Base-by-base conservation (phyloP, 2,329 filamentous ascomycete genomes). In the Penicillium glabrum region DNA sequence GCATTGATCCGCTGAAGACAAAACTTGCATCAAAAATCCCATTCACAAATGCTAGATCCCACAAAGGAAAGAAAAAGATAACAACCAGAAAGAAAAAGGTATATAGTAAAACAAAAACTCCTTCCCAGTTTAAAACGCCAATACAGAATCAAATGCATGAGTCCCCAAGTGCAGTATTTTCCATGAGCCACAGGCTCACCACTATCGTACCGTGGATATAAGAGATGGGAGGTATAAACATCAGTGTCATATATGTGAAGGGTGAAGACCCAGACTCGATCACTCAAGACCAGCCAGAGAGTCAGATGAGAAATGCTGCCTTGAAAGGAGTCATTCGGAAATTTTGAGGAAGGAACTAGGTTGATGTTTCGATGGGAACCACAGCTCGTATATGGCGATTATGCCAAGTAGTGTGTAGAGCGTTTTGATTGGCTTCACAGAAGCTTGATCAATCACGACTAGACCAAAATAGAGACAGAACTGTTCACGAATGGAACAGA, bases 401-500 rank as follows among this genome's bases (percentile, higher is more conserved):
- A 39, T 47, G 5, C n/a, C 21, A 35, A 33, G n/a, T 33, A 24
- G 21, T 5, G 23, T 23, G 19, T 37, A 14, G 19, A 23, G n/a
- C 19, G 19, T 41, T 11, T 14, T 48, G 46, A 48, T 9, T n/a
- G 21, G 11, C 46, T 48, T 48, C 46, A 37, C 46, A 37, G 46
- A 48, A 48, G 46, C 29, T 16, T 19, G 14, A 31, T 37, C 29
- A 35, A 46, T 21, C 23, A 27, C 45, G 11, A 19, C 24, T 10
- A 27, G 9, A 24, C n/a, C 26, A 31, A 24, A 45, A n/a, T 3
- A 3, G 16, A n/a, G 23, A n/a, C 6, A 39, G 14, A 16, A 11
- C 19, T 27, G 11, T 46, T 85, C 78, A 97, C 60, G 92, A 96
- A 79, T 98, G 95, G 76, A 98, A 96, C 27, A 99, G 77, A 78